Conservation (phyloP, 2,329 filamentous ascomycete genomes). For the Claviceps spartinae region DNA sequence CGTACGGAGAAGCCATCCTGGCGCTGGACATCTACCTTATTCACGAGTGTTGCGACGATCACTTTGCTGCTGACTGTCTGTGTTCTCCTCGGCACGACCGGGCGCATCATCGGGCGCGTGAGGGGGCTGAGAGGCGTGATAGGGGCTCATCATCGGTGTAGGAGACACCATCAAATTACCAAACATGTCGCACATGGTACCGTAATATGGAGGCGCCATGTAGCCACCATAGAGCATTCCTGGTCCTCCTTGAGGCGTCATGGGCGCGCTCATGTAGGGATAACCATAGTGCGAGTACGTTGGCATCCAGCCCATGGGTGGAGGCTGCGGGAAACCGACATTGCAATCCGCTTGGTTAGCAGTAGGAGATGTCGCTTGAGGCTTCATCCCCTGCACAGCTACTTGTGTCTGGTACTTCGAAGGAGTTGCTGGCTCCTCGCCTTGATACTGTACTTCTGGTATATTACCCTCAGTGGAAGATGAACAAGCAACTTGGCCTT, state of each 20-base stretch:
- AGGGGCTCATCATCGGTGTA: constrained; percentile 11
- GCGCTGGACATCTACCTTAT: not conserved
- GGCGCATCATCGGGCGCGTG: not conserved
- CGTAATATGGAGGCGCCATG: constrained; percentile 9
- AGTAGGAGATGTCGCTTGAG: not conserved
- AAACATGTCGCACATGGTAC: constrained; percentile 10
- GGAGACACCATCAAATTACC: constrained; percentile 10
- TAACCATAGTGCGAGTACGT: constrained; percentile 8
- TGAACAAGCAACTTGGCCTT: not conserved
- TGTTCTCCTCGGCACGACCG: not conserved
- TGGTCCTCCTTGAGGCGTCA: constrained; percentile 10
- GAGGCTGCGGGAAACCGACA: not conserved
- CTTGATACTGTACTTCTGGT: not conserved
- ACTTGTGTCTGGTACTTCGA: not conserved
- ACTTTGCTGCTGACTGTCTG: not conserved
- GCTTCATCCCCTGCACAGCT: not conserved
- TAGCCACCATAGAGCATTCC: constrained; percentile 12
- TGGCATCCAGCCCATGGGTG: constrained; percentile 10
- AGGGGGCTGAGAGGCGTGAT: not conserved
- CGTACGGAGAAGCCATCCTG: no score
- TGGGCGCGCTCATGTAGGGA: constrained; percentile 9
- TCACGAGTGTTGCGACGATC: not conserved
- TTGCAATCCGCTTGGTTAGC: not conserved
- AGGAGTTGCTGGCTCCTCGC: not conserved
- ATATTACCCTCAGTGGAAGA: not conserved